Base-by-base conservation (phyloP, 768 basidiomycete genomes). In the Clitopilus hobsonii region DNA sequence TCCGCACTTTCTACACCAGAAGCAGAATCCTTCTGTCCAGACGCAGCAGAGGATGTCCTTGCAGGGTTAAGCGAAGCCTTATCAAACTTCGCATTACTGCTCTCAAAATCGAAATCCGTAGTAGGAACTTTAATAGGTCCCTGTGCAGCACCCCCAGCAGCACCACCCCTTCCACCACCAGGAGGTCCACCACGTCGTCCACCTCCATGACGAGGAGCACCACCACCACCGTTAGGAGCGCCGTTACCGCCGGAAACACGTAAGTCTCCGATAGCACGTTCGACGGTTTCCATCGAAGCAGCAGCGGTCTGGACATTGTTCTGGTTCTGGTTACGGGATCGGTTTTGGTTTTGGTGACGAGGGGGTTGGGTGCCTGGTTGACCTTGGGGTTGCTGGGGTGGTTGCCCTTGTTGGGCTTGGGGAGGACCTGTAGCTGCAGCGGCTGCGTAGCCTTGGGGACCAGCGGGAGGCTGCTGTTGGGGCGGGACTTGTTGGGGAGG, bases 21-120 rank as follows among this genome's bases (percentile, higher is more conserved):
- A 45, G 41, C 41, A 6, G 41, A 18, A 7, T 55, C 64, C 22
- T 66, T 64, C 5, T 66, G 64, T 48, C 54, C 60, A 55, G 62
- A 55, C 32, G 54, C 60, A 57, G 59, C 53, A 16, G 54, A 49
- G 18, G 65, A 63, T 16, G 63, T 65, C 28, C 71, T 73, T 36
- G 67, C 72, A 23, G 41, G 41, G 41, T 45, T 45, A 32, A 84
- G 55, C 13, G 85, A 80, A 8, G 81, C 72, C 68, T 93, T 92
- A 72, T 92, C 89, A 61, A 94, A 94, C 52, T 83, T 83, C 2
- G 87, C 86, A 60, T 93, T 94, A 53, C 82, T 81, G 54, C 77
- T 78, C 66, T 81, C 73, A 67, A 94, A 94, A 71, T 94, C 91
- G 64, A 93, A 94, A 66, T 93, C 91, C 0, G 84, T 84, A 1